phyloP scores from a whole-genome alignment of 1,284 basidiomycete genomes.

The Schizopora paradoxa region DNA sequence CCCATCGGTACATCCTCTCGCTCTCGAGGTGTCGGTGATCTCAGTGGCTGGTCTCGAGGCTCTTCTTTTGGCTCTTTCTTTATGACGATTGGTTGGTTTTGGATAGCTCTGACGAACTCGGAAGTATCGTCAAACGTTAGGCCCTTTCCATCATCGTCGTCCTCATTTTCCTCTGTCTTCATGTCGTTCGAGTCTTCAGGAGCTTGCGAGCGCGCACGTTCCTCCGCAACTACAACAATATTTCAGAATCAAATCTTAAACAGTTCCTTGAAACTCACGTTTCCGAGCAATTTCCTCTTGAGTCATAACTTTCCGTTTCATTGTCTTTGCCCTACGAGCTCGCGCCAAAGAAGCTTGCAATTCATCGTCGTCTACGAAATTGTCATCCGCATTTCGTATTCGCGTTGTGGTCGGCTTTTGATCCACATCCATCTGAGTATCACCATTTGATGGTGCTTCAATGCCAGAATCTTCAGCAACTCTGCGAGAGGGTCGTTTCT shows the following conservation, averaged over 20 bases:
- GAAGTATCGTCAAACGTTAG: conserved; percentile 96
- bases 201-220: conserved; percentile 49
- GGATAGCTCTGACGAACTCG: conserved; percentile 92
- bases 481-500: conserved; percentile 77
- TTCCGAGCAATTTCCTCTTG: conserved; percentile 83
- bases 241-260: conserved; percentile 17
- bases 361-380: conserved; percentile 98
- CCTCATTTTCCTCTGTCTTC: conserved; percentile 58
- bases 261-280: conserved; percentile 43
- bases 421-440: conserved; percentile 75
- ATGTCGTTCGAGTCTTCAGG: conserved; percentile 38
- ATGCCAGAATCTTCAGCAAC: conserved; percentile 61
- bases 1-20: conserved; percentile 52
- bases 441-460: conserved; percentile 31
- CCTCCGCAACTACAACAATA: conserved; percentile 53
- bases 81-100: conserved; percentile 49
- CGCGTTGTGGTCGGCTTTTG: conserved; percentile 56
- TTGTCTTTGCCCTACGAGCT: conserved; percentile 68
- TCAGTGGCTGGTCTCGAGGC: conserved; percentile 29
- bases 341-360: conserved; percentile 90
- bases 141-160: conserved; percentile 46
- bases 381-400: conserved; percentile 67
- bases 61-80: conserved; percentile 49
- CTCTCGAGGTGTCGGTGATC: conserved; percentile 37
- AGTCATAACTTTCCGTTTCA: conserved; percentile 76